phyloP scores from a whole-genome alignment of 139 green algal species.

The Monoraphidium neglectum region DNA sequence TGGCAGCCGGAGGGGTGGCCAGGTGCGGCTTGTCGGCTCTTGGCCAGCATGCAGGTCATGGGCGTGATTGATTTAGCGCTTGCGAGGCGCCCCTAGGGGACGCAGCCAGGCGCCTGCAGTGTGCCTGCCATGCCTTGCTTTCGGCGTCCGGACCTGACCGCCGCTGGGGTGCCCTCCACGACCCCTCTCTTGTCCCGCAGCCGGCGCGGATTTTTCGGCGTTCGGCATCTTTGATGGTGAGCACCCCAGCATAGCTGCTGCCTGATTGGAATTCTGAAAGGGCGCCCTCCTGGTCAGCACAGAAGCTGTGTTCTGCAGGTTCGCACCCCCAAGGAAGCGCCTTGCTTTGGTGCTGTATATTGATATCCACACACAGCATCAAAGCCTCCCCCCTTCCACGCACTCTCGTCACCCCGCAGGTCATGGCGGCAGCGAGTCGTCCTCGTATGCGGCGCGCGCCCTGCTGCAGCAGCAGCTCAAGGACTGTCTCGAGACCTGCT shows the following conservation, averaged over 20 bases:
- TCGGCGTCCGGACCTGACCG: background rate
- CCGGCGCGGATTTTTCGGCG: constrained; percentile 35
- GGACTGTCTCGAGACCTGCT: background rate
- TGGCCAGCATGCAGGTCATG: background rate
- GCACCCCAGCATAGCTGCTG: constrained; percentile 12
- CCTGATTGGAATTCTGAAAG: background rate
- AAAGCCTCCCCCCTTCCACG: background rate
- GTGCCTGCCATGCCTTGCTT: background rate
- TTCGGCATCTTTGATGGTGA: constrained; percentile 60
- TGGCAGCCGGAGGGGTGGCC: constrained; percentile 28
- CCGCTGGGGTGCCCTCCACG: background rate
- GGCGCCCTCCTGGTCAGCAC: no score
- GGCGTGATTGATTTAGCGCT: background rate
- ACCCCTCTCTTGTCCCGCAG: background rate
- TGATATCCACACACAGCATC: no score
- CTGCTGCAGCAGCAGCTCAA: constrained; percentile 33
- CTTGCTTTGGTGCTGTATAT: no score
- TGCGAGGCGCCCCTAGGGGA: background rate
- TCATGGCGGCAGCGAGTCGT: constrained; percentile 43
- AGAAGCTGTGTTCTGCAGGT: no score
- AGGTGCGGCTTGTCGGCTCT: constrained; percentile 7
- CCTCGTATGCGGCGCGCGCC: constrained; percentile 40
- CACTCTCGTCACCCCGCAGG: background rate
- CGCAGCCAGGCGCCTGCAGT: background rate
- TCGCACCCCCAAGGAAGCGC: no score